Percentiles rank a stretch among this genome's conserved stretches.
Conservation (phyloP, 1,284 basidiomycete species). For the Ustilago shanxiensis region DNA sequence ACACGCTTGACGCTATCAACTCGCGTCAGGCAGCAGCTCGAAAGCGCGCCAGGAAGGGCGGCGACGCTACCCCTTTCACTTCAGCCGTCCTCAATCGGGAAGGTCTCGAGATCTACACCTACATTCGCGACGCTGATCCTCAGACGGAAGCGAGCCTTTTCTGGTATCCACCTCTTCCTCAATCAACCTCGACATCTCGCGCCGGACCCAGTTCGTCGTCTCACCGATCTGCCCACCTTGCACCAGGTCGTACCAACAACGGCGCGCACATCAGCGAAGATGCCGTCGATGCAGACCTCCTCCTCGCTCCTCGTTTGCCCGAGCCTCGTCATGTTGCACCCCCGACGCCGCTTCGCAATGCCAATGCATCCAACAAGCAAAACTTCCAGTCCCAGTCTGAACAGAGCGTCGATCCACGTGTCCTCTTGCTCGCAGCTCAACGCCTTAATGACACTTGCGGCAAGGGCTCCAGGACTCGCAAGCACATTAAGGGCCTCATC, state of each 20-base stretch:
- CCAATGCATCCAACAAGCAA: slow-evolving; percentile 22
- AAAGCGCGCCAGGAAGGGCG: slow-evolving; percentile 43
- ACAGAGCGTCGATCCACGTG: slow-evolving; percentile 25
- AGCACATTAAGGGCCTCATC: slow-evolving; percentile 65
- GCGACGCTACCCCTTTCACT: slow-evolving; percentile 57
- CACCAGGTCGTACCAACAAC: slow-evolving; percentile 11
- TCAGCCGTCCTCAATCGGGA: slow-evolving; percentile 62
- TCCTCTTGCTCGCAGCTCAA: slow-evolving; percentile 56
- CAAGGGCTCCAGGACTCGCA: slow-evolving; percentile 59
- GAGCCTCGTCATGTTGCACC: slow-evolving; percentile 40
- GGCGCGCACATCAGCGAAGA: slow-evolving; percentile 20
- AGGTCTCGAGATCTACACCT: slow-evolving; percentile 58
- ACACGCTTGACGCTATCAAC: slow-evolving; percentile 62
- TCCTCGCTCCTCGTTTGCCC: slow-evolving; percentile 45
- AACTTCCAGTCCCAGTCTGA: slow-evolving; percentile 27
- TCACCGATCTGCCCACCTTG: slow-evolving; percentile 12
- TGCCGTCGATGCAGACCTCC: slow-evolving; percentile 31
- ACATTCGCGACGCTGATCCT: slow-evolving; percentile 66
- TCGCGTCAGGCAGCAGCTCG: slow-evolving; percentile 42
- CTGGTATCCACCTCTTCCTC: slow-evolving; percentile 54
- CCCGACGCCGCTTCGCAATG: slow-evolving; percentile 43
- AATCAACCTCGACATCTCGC: slow-evolving; percentile 23
- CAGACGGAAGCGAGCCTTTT: slow-evolving; percentile 63
- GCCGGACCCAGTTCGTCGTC: slow-evolving; percentile 27
- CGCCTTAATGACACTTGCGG: slow-evolving; percentile 59